Conservation (phyloP, 148 eudicot species). For the Camellia granthamiana region DNA sequence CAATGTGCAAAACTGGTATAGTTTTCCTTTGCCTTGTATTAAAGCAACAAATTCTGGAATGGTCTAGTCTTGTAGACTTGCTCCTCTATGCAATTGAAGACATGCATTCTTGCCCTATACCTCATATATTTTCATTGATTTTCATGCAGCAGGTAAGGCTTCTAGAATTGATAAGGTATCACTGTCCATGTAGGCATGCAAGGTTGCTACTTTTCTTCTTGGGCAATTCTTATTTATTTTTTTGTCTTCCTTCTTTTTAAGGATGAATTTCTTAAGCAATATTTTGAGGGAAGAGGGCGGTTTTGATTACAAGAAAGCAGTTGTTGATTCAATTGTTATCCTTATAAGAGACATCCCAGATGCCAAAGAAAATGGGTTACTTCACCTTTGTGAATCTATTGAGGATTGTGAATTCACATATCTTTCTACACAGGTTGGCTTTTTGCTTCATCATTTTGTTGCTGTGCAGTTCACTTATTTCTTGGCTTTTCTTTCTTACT, state of each 20-base stretch:
- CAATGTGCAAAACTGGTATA: no score
- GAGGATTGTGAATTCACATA: constrained; percentile 99
- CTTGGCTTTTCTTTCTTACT: constrained; percentile 3
- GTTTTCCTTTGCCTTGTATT: no score
- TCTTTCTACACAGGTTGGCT: constrained; percentile 87
- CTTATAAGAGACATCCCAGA: constrained; percentile 96
- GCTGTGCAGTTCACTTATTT: not conserved
- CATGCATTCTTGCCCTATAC: no score
- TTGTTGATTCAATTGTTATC: constrained; percentile 93
- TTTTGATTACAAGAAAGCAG: constrained; percentile 96
- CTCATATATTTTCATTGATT: no score
- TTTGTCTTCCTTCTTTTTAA: constrained; percentile 26
- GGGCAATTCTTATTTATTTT: not conserved
- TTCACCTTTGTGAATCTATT: constrained; percentile 96
- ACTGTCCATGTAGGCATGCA: no score
- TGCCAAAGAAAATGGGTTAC: constrained; percentile 95
- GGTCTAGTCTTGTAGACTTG: no score
- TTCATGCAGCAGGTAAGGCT: no score
- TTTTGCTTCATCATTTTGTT: constrained; percentile 14
- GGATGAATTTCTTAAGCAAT: constrained; percentile 97
- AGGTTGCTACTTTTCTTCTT: not conserved
- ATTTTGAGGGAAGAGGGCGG: constrained; percentile 99
- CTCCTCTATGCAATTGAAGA: no score
- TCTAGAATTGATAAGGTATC: no score
- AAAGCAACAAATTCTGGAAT: no score